These are phyloP conservation scores for Porphyrellus sp. DNA, from an alignment of 1,284 basidiomycete genomes.

Conservation along the genomic window DNA sequence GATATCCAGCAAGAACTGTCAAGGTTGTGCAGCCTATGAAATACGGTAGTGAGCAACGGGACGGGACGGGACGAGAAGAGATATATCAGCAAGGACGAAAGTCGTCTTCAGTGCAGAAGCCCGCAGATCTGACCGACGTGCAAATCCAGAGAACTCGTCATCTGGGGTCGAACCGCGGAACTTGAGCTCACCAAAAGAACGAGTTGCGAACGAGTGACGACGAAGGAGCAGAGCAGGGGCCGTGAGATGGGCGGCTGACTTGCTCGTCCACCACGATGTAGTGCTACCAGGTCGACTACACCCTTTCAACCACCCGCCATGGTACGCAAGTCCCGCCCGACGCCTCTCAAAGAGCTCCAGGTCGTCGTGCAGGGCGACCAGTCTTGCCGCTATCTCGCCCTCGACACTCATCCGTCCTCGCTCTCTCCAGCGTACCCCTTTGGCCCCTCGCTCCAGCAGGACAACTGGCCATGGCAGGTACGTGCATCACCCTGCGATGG, in stretches of 20 bases:
- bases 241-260: constrained; percentile 24
- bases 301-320: constrained; percentile 5
- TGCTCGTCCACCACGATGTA: constrained; percentile 7
- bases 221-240: no score
- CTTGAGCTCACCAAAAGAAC: constrained; percentile 19
- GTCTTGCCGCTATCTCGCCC: constrained; percentile 12
- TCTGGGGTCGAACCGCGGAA: constrained; percentile 13
- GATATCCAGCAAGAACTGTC: no score
- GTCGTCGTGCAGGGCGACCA: constrained; percentile 12
- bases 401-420: constrained; percentile 9
- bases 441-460: not conserved
- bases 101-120: constrained; percentile 35
- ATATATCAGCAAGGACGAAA: constrained; percentile 38
- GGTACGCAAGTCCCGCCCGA: constrained; percentile 6
- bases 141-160: constrained; percentile 45
- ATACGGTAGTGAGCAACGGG: constrained; percentile 5
- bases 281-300: not conserved
- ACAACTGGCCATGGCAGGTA: no score
- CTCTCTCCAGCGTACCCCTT: constrained; percentile 10
- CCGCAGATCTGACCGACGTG: constrained; percentile 51
- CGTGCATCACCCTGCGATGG: not conserved
- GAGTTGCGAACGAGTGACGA: constrained; percentile 3
- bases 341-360: constrained; percentile 19
- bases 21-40: not conserved
- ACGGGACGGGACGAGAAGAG: not conserved